Percentiles rank a stretch among this genome's conserved stretches.
Conservation (phyloP, 768 basidiomycete genomes). For the Amanita exitialis region DNA sequence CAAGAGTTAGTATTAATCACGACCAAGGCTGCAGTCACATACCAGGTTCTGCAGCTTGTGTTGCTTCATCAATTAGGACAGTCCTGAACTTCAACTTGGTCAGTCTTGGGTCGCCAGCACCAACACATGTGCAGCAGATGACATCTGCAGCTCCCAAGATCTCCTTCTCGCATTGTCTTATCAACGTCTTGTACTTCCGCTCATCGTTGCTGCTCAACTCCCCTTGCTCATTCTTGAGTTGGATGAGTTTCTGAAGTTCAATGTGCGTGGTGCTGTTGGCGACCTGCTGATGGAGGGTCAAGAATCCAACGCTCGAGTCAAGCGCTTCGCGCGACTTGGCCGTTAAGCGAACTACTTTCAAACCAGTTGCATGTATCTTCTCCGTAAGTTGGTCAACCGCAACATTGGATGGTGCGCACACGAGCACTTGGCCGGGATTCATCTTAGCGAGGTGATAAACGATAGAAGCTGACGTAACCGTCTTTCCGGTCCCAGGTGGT, state of each 20-base stretch:
- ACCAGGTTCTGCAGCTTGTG: conserved; percentile 97
- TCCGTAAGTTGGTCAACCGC: conserved; percentile 98
- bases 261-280: conserved; percentile 94
- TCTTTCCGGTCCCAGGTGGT: conserved; percentile 97
- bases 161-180: conserved; percentile 95
- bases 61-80: conserved; percentile 96
- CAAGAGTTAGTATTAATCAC: conserved; percentile 10
- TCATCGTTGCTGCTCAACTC: conserved; percentile 96
- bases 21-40: conserved; percentile 13
- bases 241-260: conserved; percentile 96
- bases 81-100: conserved; percentile 98
- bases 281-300: conserved; percentile 96
- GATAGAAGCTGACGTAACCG: conserved; percentile 97
- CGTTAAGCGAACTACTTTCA: conserved; percentile 95
- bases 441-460: conserved; percentile 99
- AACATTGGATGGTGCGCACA: conserved; percentile 98
- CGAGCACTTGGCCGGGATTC: conserved; percentile 98
- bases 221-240: conserved; percentile 95
- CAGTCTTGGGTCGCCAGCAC: conserved; percentile 92
- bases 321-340: conserved; percentile 98
- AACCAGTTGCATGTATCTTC: conserved; percentile 97
- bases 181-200: conserved; percentile 94
- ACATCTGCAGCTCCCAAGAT: conserved; percentile 93
- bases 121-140: conserved; percentile 97
- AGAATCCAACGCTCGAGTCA: conserved; percentile 88